Evolutionary conservation across 768 basidiomycete species (phyloP), one percentile per base, ranked within the genome.

Genomic region (Lyophyllum atratum): DNA sequence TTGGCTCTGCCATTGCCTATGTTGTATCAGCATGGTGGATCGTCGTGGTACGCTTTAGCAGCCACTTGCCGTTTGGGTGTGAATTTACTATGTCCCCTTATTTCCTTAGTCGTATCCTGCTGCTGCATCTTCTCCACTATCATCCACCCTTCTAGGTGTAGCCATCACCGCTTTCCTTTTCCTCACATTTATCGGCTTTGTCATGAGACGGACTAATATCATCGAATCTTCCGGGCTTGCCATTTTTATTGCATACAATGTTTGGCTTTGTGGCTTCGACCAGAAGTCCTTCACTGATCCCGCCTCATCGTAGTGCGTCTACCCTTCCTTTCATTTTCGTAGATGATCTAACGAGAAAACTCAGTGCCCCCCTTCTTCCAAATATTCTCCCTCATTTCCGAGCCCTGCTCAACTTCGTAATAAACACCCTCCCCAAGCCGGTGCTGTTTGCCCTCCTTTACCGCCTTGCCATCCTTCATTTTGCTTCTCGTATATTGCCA

Each of bases 161-260:
- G 92, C 93, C 2, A 75, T 96, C 56, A 93, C 95, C 0, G 86
- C 93, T 10, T 89, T 96, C 67, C 71, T 96, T 28, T 98, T 97
- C 74, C 79, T 97, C 40, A 94, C 94, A 1, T 79, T 91, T 63
- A 96, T 98, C 60, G 95, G 95, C 6, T 95, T 98, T 71, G 85
- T 85, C 8, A 71, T 95, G 59, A 85, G 93, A 53, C 82, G 92
- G 50, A 96, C 95, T 40, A 96, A 96, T 65, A 90, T 96, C 48
- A 89, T 97, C 54, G 95, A 98, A 71, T 93, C 93, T 3, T 87
- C 90, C 2, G 85, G 91, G 47, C 84, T 98, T 25, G 88, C 92
- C 3, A 77, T 95, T 25, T 93, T 95, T 70, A 83, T 97, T 40
- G 92, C 93, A 6, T 94, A 92, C 70, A 93, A 93, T 61, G 83